Evolutionary conservation across 371 early-diverging fungal genomes (phyloP), one percentile per base, ranked within the genome.

Genomic region (Mortierella sp.): DNA sequence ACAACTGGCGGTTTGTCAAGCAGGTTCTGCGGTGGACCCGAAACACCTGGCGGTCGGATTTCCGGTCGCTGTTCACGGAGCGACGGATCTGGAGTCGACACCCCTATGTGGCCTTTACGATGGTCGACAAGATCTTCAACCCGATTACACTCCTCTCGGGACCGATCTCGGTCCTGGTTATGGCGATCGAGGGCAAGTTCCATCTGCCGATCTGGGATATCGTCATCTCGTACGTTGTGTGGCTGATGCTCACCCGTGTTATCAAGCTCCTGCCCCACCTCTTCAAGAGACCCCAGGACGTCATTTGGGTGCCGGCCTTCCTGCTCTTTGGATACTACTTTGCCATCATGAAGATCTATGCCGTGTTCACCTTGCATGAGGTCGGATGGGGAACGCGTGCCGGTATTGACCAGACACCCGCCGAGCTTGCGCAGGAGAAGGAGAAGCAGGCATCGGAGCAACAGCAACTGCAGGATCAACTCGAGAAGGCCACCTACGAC

Each of bases 1-100:
- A 93, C 86, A 92, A 93, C 68, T 94, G 93, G 93, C 85, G 92
- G n/a, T 94, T 94, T 75, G 75, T 93, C 26, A 91, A 92, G 68
- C 93, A 94, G 70, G 89, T 94, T 1, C 79, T 93, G 24, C 85
- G 94, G 29, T 94, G 93, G 94, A 94, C 94, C 2, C 89, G 94
- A 58, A 94, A 94, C 71, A 94, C 93, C 26, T 94, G 94, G 94
- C 88, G 94, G 13, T 91, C 92, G 14, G 94, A 94, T 77, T 90
- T 92, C 66, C 86, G 92, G 22, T 91, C 91, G 10, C 69, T 94
- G 63, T 93, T 92, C 69, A 87, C 81, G 22, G 94, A 94, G 68
- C 86, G 93, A 2, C 76, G 74, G 50, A 87, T 94, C 48, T 94
- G 94, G 94, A 76, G 65, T 19, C 88, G 91, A 40, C 91, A 94